Evolutionary conservation across 164 flowering plant species (phyloP).

Genomic region (Platanus orientalis): DNA sequence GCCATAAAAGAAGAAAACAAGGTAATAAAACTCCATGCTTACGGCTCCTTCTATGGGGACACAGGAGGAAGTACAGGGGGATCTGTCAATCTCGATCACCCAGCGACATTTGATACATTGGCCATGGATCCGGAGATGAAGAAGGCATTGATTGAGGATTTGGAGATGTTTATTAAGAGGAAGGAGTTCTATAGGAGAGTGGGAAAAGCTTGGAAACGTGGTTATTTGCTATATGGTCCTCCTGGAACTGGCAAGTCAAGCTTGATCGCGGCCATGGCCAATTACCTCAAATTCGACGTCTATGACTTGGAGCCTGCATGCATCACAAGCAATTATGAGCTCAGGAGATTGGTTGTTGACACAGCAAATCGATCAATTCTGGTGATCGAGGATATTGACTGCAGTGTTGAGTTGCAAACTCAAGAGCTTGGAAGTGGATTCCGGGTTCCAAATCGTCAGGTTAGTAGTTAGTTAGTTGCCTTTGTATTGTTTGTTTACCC

Average conservation of each 20-base stretch:
- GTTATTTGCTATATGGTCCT: constrained; percentile 37
- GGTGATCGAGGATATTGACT: constrained; percentile 46
- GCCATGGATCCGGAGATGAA: constrained; percentile 33
- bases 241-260: constrained; percentile 41
- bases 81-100: constrained; percentile 27
- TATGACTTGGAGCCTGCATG: constrained; percentile 36
- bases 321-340: constrained; percentile 22
- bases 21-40: constrained; percentile 18
- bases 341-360: constrained; percentile 27
- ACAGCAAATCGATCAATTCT: constrained; percentile 30
- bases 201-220: constrained; percentile 43
- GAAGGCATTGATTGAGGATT: constrained; percentile 27
- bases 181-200: constrained; percentile 29
- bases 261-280: constrained; percentile 45
- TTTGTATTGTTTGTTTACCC: too few species aligned
- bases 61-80: constrained; percentile 10
- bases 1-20: constrained; percentile 16
- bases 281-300: constrained; percentile 29
- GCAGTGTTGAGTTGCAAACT: constrained; percentile 24
- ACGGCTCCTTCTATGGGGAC: not conserved
- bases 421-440: too few species aligned
- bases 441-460: too few species aligned
- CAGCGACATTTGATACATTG: constrained; percentile 35
- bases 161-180: constrained; percentile 26
- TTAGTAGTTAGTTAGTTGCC: too few species aligned